These are phyloP conservation scores for Naganishia friedmannii DNA, from an alignment of 768 basidiomycete genomes.

Conservation along the genomic window DNA sequence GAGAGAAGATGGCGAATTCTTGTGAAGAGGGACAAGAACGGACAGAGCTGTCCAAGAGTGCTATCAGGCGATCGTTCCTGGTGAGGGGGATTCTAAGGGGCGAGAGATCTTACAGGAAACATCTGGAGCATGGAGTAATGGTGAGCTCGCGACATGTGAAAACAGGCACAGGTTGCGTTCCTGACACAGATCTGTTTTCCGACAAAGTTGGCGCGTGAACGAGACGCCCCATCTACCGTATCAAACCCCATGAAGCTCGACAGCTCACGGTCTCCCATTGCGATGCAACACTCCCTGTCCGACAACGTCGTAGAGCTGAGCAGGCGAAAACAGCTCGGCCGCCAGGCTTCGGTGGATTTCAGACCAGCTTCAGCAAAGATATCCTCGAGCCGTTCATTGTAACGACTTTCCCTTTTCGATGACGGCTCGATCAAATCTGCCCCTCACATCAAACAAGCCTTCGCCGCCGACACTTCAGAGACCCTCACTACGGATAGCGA, in stretches of 20 bases:
- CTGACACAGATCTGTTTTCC: not conserved
- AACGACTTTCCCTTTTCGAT: not conserved
- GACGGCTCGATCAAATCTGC: not conserved
- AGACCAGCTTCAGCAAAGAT: not conserved
- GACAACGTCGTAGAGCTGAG: conserved; percentile 11
- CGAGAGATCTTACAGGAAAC: conserved; percentile 21
- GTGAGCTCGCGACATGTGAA: conserved; percentile 6
- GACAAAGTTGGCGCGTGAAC: not conserved
- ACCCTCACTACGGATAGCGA: not conserved
- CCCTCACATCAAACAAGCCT: not conserved
- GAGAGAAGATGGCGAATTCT: not conserved
- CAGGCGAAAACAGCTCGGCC: not conserved
- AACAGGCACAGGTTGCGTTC: no score
- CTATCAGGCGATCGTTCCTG: conserved; percentile 25
- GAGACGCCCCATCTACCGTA: not conserved
- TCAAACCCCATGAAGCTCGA: not conserved
- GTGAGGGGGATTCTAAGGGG: conserved; percentile 26
- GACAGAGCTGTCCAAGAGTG: conserved; percentile 4
- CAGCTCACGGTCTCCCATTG: not conserved
- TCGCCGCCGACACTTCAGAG: not conserved
- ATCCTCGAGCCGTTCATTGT: not conserved
- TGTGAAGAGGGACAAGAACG: not conserved
- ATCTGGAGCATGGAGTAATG: conserved; percentile 14
- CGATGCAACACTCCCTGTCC: not conserved
- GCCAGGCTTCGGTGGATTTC: not conserved